phyloP scores from a whole-genome alignment of 441 rosid genomes.

The Viola pubescens region DNA sequence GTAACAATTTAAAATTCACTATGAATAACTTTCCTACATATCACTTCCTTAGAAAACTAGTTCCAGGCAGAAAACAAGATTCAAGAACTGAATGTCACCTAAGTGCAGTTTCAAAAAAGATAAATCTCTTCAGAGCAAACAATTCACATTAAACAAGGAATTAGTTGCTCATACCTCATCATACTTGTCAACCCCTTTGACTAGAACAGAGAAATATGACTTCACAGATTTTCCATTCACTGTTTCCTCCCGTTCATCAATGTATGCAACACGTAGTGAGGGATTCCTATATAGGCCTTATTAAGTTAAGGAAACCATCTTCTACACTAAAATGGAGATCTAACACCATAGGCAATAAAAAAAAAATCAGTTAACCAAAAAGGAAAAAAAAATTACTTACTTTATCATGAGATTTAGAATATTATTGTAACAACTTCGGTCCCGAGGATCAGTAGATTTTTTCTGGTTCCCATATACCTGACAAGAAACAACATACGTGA shows the following conservation, averaged over 20 bases:
- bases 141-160: conserved; percentile 1
- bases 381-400: conserved; percentile 35
- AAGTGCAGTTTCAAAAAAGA: no score
- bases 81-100: no score
- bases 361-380: neutral
- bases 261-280: conserved; percentile 83
- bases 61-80: no score
- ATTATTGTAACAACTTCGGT: conserved; percentile 67
- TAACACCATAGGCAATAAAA: no score
- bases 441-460: conserved; percentile 48
- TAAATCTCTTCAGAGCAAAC: no score
- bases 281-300: conserved; percentile 50
- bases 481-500: conserved; percentile 96
- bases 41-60: no score
- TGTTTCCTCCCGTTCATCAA: conserved; percentile 74
- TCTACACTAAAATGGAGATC: conserved; percentile 17
- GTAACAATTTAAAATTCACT: no score
- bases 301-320: conserved; percentile 16
- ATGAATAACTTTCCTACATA: no score
- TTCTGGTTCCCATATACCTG: conserved; percentile 80
- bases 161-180: conserved; percentile 54
- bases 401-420: conserved; percentile 77
- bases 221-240: conserved; percentile 48
- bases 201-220: conserved; percentile 73
- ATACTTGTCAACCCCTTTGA: conserved; percentile 71